Conservation (phyloP, 495 filamentous ascomycete species). For the Podospora pseudoanserina region DNA sequence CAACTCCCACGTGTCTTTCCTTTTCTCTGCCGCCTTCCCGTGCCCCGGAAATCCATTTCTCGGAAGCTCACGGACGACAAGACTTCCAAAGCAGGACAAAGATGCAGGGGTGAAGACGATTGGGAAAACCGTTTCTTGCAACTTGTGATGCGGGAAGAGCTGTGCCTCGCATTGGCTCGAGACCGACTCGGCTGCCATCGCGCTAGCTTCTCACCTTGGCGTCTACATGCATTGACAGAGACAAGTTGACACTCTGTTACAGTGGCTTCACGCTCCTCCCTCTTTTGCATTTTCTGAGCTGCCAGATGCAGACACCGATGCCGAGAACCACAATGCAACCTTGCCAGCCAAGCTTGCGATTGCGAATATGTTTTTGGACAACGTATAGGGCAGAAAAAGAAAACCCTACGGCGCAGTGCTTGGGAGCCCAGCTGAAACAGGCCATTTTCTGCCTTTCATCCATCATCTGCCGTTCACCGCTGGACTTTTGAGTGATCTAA, state of each 20-base stretch:
- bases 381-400: no score
- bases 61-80: background rate
- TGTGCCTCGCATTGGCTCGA: background rate
- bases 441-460: background rate
- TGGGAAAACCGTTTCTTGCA: background rate
- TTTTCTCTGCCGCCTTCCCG: background rate
- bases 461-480: background rate
- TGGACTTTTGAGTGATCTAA: background rate
- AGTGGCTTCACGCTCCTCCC: no score
- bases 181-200: background rate
- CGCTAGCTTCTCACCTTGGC: background rate
- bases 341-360: background rate
- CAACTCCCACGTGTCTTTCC: conserved; percentile 1
- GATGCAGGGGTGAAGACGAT: background rate
- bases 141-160: background rate
- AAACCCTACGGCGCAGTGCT: no score
- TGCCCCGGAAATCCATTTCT: background rate
- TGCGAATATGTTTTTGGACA: background rate
- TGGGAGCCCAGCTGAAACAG: no score
- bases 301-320: background rate
- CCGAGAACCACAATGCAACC: background rate
- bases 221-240: no score
- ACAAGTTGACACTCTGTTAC: no score
- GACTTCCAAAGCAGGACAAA: background rate
- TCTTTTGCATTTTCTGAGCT: background rate